These are phyloP conservation scores for Vicia sativa DNA, from an alignment of 306 rosid genomes.

Conservation along the genomic window DNA sequence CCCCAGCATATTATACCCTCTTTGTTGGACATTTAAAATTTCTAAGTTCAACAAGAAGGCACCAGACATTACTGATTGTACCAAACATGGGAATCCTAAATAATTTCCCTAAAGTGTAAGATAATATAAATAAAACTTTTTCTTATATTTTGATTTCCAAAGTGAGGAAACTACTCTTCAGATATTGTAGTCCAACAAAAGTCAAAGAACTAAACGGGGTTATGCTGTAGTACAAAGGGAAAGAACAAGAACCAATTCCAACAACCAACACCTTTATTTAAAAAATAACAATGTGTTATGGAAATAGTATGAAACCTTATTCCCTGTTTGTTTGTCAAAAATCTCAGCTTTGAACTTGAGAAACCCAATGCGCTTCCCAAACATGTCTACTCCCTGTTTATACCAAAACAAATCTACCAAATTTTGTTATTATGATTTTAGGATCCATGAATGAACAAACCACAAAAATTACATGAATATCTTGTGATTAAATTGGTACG, in stretches of 20 bases:
- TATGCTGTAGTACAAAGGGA: not conserved
- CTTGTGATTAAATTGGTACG: conserved; percentile 8
- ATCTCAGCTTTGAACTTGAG: conserved; percentile 88
- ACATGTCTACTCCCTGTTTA: conserved; percentile 89
- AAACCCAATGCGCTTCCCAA: conserved; percentile 83
- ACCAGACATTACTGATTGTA: not conserved
- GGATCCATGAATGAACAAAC: conserved; percentile 9
- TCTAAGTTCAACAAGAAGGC: conserved; percentile 5
- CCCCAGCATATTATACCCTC: conserved; percentile 24
- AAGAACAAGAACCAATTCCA: conserved; percentile 5
- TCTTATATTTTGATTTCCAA: conserved; percentile 17
- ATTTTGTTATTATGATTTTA: not conserved
- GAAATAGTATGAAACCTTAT: conserved; percentile 55
- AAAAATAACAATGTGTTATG: conserved; percentile 17
- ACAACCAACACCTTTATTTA: conserved; percentile 1
- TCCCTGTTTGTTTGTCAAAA: conserved; percentile 71
- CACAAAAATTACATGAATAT: not conserved
- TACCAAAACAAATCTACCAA: conserved; percentile 14
- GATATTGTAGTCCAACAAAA: conserved; percentile 5
- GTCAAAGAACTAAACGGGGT: not conserved
- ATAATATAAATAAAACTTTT: not conserved
- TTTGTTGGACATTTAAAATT: conserved; percentile 21
- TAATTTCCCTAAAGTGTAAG: not conserved
- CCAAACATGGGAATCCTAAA: conserved; percentile 30
- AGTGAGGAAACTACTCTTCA: conserved; percentile 23